phyloP scores from a whole-genome alignment of 2,329 filamentous ascomycete genomes.

The Stagonosporopsis chrysanthemi region DNA sequence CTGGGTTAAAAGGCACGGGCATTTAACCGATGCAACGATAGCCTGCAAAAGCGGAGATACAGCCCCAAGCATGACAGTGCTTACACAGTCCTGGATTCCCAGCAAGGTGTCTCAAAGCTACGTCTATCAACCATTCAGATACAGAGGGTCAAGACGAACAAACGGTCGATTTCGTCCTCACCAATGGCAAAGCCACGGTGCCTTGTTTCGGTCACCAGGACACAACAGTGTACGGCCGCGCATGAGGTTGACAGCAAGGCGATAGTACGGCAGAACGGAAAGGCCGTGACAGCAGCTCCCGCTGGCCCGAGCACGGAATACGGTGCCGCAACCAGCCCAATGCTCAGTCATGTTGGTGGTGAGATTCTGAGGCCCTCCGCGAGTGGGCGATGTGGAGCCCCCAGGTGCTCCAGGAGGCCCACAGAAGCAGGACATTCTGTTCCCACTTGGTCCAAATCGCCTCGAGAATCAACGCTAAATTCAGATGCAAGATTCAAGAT shows the following conservation, averaged over 20 bases:
- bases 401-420: slow-evolving; percentile 16
- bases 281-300: slow-evolving; percentile 27
- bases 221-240: slow-evolving; percentile 7
- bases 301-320: slow-evolving; percentile 30
- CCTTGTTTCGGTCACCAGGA: not conserved
- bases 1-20: slow-evolving; percentile 5
- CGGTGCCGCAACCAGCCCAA: slow-evolving; percentile 23
- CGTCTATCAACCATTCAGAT: not conserved
- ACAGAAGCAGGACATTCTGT: slow-evolving; percentile 20
- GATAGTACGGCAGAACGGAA: slow-evolving; percentile 24
- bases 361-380: slow-evolving; percentile 21
- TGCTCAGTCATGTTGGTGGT: slow-evolving; percentile 25
- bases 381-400: slow-evolving; percentile 19
- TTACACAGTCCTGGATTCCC: not conserved
- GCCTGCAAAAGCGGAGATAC: slow-evolving; percentile 1
- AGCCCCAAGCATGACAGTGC: not conserved
- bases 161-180: not conserved
- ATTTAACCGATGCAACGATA: slow-evolving; percentile 11
- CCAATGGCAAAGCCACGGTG: not conserved
- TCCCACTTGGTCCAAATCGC: slow-evolving; percentile 13
- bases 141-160: not conserved
- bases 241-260: slow-evolving; percentile 11
- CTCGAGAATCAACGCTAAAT: slow-evolving; percentile 9
- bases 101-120: not conserved
- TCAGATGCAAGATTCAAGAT: slow-evolving; percentile 7